Evolutionary conservation across 1,284 basidiomycete species (phyloP), one percentile per base, ranked within the genome.

Genomic region (Phylloporus gajari): DNA sequence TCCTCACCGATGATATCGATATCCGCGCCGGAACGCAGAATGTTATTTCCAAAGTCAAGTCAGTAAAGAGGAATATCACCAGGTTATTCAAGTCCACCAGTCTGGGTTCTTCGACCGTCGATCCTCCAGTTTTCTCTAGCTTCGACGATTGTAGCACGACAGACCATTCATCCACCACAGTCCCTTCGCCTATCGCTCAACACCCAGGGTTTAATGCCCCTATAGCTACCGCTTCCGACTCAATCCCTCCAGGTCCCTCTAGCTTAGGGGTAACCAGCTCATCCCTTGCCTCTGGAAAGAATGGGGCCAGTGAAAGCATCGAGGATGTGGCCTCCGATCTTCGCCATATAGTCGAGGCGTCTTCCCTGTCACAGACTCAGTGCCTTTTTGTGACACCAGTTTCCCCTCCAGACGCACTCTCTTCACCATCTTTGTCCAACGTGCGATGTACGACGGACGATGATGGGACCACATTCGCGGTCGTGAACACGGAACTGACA

Each of bases 31-130:
- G 64, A 51, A 77, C 61, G 67, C 65, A 67, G 53, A 73, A 59
- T 58, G 58, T 78, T 51, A 4, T 75, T 51, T 71, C 58, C 53
- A 79, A 61, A 59, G 65, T 79, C 51, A 72, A 53, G 59, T 71
- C 30, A 1, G 70, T 66, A 44, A 81, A 75, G 69, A 67, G 59
- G 32, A 72, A 35, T 38, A 70, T 81, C 30, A 17, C n/a, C 58
- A 78, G 69, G 67, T 58, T 79, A 46, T 76, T 81, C 68, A 78
- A 68, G 67, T 51, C 44, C 19, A 56, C 66, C 21, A 19, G 48
- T 60, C 66, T 60, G 38, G 44, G 32, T 44, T 63, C 64, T 44
- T 44, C 48, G 8, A 51, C 6, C 46, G 30, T 67, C 51, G 60
- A 70, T 9, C 23, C 35, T 61, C 30, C 48, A n/a, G 53, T 61